Base-by-base conservation (phyloP, 805 yeast genomes). In the Brettanomyces sp. region DNA sequence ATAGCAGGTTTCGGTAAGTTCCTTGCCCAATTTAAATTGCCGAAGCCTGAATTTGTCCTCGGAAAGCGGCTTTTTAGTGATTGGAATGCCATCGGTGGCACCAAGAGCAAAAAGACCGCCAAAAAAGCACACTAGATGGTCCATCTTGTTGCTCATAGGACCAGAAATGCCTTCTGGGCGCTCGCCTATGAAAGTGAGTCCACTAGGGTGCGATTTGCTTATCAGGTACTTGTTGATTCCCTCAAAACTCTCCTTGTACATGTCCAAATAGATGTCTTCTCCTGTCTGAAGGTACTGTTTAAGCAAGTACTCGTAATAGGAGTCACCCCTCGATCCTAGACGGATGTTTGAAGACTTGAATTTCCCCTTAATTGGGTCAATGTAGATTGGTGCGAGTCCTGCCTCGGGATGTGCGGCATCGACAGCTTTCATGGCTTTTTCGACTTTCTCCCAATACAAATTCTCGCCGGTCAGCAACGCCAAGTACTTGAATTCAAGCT, bases 91-190 rank as follows among this genome's bases (percentile, higher is more conserved):
- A 41, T 75, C 77, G 2, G 96, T 90, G 13, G 96, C 95, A 25
- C 96, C 96, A 45, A 88, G 66, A 1, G 95, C 93, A 49, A 90
- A 74, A 50, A 85, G 72, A 0, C 96, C 96, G 47, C 96, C 95
- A 58, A 85, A 77, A 64, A 88, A 89, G 62, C 97, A 90, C 24
- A 88, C 96, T 49, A 87, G 68, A 64, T 90, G 96, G 60, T 90
- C 96, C 95, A 90, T 86, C 59, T 87, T 88, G 14, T 79, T 67
- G 13, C 82, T 76, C 13, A 82, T 62, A 3, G 69, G 65, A 0
- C 83, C 80, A 5, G 63, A 65, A n/a, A 86, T 55, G 9, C 96
- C 96, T 28, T 63, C 53, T 22, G 82, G 85, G 43, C 78, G 72
- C 62, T 90, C 97, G 9, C 95, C 95, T 47, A 89, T 71, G 57